Evolutionary conservation across 441 rosid species (phyloP).

Genomic region (Daphne laureola): DNA sequence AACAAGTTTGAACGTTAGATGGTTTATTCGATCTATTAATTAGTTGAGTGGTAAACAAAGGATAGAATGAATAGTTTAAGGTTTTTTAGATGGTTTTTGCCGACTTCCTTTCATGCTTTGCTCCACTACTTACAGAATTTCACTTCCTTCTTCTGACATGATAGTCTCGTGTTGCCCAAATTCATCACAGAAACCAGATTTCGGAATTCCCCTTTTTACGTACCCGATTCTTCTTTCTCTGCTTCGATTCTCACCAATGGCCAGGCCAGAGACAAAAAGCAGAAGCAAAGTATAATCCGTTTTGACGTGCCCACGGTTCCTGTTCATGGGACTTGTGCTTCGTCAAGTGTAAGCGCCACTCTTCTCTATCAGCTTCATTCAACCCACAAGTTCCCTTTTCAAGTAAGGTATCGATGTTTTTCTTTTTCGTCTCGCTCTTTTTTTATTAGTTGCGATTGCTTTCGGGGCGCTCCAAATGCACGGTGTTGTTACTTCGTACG

Average conservation of each 20-base stretch:
- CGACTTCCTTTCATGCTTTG: too few relatives aligned
- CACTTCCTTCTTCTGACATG: too few relatives aligned
- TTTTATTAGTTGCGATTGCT: slow-evolving; percentile 10
- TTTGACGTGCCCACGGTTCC: slow-evolving; percentile 6
- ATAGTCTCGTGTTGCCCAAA: too few relatives aligned
- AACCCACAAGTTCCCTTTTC: slow-evolving; percentile 14
- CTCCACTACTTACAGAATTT: too few relatives aligned
- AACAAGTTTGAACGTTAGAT: too few relatives aligned
- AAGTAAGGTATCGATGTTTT: slow-evolving; percentile 25
- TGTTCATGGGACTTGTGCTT: slow-evolving; percentile 9
- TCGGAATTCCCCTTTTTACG: too few relatives aligned
- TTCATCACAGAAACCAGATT: too few relatives aligned
- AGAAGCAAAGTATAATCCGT: slow-evolving; percentile 27
- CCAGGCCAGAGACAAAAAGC: slow-evolving; percentile 1
- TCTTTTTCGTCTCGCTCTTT: not conserved
- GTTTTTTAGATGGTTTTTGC: too few relatives aligned
- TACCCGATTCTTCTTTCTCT: not conserved
- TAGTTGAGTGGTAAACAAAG: too few relatives aligned
- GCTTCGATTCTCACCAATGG: not conserved
- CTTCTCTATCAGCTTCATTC: slow-evolving; percentile 6
- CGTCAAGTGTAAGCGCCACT: slow-evolving; percentile 15
- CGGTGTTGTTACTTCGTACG: too few relatives aligned
- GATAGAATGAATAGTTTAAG: too few relatives aligned
- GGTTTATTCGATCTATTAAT: too few relatives aligned
- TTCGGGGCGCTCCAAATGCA: slow-evolving; percentile 6